These are phyloP conservation scores for sunflower (Helianthus annuus) DNA, from an alignment of 129 eudicot genomes.

Conservation along the genomic window HanXRQr2.0-SUNRISE NC_035443.2:182926677-182927176, in stretches of 20 bases:
- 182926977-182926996: constrained; percentile 23
- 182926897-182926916: too few relatives aligned
- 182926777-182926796: neutral
- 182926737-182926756: too few relatives aligned
- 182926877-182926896: constrained; percentile 10
- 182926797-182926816: constrained; percentile 17
- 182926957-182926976: neutral
- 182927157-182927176: constrained; percentile 36
- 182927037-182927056: constrained; percentile 33
- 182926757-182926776: too few relatives aligned
- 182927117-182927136: too few relatives aligned
- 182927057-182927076: constrained; percentile 49
- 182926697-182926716: too few relatives aligned
- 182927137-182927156: constrained; percentile 33
- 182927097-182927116: constrained; percentile 16
- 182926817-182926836: constrained; percentile 21
- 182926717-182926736: too few relatives aligned
- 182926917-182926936: neutral
- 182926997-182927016: constrained; percentile 29
- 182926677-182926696: too few relatives aligned
- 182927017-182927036: constrained; percentile 26
- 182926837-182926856: constrained; percentile 13
- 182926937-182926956: constrained; percentile 38
- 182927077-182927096: constrained; percentile 37
- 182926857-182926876: constrained; percentile 17